Evolutionary conservation across 2,329 filamentous ascomycete genomes (phyloP), one percentile per base, ranked within the genome.

Genomic region (Colletotrichum karsti): DNA sequence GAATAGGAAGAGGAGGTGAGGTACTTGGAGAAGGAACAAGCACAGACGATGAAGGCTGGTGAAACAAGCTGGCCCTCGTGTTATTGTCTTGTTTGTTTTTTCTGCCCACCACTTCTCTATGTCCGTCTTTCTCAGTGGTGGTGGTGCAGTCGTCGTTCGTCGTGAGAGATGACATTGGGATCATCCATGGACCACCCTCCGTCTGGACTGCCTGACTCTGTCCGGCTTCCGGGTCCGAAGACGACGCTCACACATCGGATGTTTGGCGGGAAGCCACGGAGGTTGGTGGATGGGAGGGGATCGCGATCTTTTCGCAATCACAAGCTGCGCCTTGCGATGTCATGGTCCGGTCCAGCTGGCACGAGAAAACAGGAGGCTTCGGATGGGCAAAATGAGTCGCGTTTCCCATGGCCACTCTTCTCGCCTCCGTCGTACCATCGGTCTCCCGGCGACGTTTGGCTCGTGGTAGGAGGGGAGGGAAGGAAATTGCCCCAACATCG

Each of bases 181-280:
- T 55, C 48, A 56, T 42, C 64, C 64, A 63, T 63, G 64, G 22
- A 50, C 12, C 24, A 24, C 26, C 22, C n/a, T 50, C 22, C 44
- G 9, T 50, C 44, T 50, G 44, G 44, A 26, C 26, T n/a, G 26
- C 18, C 22, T 30, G 28, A 30, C 54, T 58, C n/a, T 35, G 55
- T n/a, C 55, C 56, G 33, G 56, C 30, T 59, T 59, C 56, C 44
- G 56, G 56, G 44, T 20, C 56, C 56, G 58, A 51, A 20, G 20
- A 24, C 22, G 24, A 44, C 5, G 50, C 51, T 67, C 63, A 51
- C 50, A 63, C 63, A 57, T 67, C 63, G 58, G 63, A 67, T 57
- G 63, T 63, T 57, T 63, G 20, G 42, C 51, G 44, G 51, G 44
- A 58, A 50, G 20, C 28, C 35, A 48, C 20, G 55, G 18, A 44